These are phyloP conservation scores for Pyrus bretschneideri DNA, from an alignment of 306 rosid species.

Conservation along the genomic window DNA sequence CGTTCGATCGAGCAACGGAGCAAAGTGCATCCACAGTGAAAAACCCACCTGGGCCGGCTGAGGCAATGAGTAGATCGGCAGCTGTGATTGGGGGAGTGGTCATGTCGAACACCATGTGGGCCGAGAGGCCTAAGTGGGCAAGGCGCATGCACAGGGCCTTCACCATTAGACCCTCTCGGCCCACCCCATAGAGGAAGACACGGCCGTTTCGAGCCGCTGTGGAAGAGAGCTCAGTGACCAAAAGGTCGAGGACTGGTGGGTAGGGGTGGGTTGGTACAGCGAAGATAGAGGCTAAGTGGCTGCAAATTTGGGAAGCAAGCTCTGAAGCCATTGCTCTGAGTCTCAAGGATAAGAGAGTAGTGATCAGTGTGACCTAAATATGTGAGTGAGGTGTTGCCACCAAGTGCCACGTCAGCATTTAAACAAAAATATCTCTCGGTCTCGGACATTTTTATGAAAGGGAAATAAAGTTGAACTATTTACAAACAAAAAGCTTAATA, in stretches of 20 bases:
- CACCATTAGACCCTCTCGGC: slow-evolving; percentile 90
- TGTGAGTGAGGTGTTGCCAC: neutral
- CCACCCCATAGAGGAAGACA: slow-evolving; percentile 78
- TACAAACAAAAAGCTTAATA: slow-evolving; percentile 12
- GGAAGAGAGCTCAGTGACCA: slow-evolving; percentile 49
- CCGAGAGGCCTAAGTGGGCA: slow-evolving; percentile 60
- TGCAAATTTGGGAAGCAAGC: slow-evolving; percentile 65
- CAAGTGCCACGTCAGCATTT: neutral
- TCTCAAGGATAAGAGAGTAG: neutral
- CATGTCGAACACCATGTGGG: slow-evolving; percentile 83
- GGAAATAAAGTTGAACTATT: slow-evolving; percentile 6
- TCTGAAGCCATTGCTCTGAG: slow-evolving; percentile 18
- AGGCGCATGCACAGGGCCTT: slow-evolving; percentile 84
- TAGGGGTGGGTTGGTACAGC: slow-evolving; percentile 51
- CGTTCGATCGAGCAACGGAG: slow-evolving; percentile 47
- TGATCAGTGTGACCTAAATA: neutral
- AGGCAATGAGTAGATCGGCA: slow-evolving; percentile 65
- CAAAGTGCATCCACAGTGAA: slow-evolving; percentile 83
- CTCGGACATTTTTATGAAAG: neutral
- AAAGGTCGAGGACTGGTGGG: slow-evolving; percentile 48
- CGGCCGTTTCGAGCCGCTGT: slow-evolving; percentile 30
- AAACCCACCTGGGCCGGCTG: slow-evolving; percentile 90
- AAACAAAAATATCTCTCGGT: neutral
- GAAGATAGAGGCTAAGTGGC: slow-evolving; percentile 61
- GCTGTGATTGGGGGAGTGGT: slow-evolving; percentile 65